Evolutionary conservation across 202 grass and related monocot species (phyloP), one percentile per base, ranked within the genome.

Genomic region (Hordeum pubiflorum): DNA sequence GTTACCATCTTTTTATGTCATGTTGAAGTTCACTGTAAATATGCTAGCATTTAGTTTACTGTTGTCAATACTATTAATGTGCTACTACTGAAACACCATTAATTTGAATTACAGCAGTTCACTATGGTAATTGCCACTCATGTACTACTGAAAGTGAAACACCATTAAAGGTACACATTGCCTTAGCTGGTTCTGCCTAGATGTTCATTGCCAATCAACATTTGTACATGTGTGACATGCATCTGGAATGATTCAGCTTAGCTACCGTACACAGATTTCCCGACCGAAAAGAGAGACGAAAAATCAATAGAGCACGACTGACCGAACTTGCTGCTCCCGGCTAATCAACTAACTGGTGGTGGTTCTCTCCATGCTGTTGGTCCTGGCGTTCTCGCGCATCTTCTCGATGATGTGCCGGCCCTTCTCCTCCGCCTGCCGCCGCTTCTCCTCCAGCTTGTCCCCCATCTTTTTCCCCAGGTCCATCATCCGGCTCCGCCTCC

Each of bases 381-480:
- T 86, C 84, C 87, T 93, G 5, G 85, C 84, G 70, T 94, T 98
- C 61, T 98, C 95, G 9, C 88, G 85, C 84, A 98, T 92, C 86
- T 94, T 98, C 55, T 94, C 95, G 24, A 98, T 90, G 52, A 98
- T 93, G 82, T 89, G 80, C 60, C 88, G 46, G 33, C 92, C 60
- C 57, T 87, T 98, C 72, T 98, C 95, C 84, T 98, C 95, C 9
- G 94, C 85, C 2, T 91, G 89, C 21, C 88, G 81, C 65, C 90
- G 90, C 75, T 98, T 94, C 76, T 98, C 95, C 79, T 94, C 95
- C 66, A 98, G 84, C 69, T 98, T 98, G 79, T 89, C 95, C n/a
- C 90, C 95, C 84, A 98, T 62, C 85, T 78, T 87, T 84, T 93
- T 98, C 68, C 85, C 80, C 5, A 98, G 88, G 81, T 94, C 92